Evolutionary conservation across 345 rosid species (phyloP).

Genomic region (Physaria fendleri): DNA sequence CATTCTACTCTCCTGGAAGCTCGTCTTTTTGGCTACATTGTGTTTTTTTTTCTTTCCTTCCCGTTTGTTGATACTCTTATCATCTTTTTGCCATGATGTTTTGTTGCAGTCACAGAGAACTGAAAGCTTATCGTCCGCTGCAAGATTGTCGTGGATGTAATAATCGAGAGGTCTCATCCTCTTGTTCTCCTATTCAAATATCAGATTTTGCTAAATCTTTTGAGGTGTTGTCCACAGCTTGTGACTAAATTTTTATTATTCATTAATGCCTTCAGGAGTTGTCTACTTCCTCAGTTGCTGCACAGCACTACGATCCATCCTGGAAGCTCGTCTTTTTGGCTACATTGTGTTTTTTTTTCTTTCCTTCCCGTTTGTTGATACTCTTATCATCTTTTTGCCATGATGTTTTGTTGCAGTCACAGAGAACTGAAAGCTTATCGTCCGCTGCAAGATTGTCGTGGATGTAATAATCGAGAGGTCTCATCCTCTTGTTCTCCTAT

Average conservation of each 20-base stretch:
- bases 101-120: slow-evolving; percentile 41
- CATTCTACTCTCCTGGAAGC: background rate
- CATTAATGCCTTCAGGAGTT: too few species aligned
- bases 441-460: slow-evolving; percentile 31
- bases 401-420: slow-evolving; percentile 33
- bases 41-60: too few species aligned
- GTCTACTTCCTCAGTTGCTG: too few species aligned
- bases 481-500: background rate
- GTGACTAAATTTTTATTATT: slow-evolving; percentile 8
- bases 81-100: slow-evolving; percentile 5
- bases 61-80: background rate
- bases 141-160: slow-evolving; percentile 31
- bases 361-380: background rate
- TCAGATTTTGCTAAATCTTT: background rate
- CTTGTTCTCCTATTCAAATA: background rate
- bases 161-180: slow-evolving; percentile 37
- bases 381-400: slow-evolving; percentile 1
- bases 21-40: background rate
- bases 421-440: slow-evolving; percentile 36
- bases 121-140: slow-evolving; percentile 29
- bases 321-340: background rate
- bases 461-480: slow-evolving; percentile 41
- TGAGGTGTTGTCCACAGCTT: background rate
- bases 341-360: too few species aligned
- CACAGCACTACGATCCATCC: too few species aligned